phyloP scores from a whole-genome alignment of 176 grass and related monocot genomes.

The Phoenix roebelenii region DNA sequence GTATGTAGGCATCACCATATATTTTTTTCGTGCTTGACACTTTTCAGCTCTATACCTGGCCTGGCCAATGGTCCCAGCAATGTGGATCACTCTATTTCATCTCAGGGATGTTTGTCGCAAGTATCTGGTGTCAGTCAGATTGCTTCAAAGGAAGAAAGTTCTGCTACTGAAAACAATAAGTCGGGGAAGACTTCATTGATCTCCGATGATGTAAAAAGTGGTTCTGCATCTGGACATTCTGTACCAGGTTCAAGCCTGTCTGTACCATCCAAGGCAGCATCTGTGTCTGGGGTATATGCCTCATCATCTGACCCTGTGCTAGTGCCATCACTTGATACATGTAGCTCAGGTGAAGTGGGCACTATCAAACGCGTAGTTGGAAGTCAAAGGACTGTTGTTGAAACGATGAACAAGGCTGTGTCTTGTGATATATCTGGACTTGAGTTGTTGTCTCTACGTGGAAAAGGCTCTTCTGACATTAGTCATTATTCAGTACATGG shows the following conservation, averaged over 20 bases:
- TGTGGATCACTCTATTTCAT: neutral
- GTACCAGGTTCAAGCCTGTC: constrained; percentile 1
- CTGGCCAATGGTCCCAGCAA: constrained; percentile 33
- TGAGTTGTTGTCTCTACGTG: constrained; percentile 1
- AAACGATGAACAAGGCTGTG: neutral
- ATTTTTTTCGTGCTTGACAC: neutral
- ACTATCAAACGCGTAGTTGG: neutral
- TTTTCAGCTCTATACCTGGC: constrained; percentile 35
- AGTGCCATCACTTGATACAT: constrained; percentile 8
- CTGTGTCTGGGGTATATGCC: constrained; percentile 2
- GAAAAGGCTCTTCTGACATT: neutral
- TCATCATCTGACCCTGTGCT: constrained; percentile 9
- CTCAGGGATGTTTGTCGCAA: neutral
- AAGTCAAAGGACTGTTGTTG: constrained; percentile 1
- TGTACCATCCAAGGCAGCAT: neutral
- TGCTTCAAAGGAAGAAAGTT: constrained; percentile 20
- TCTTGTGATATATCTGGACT: constrained; percentile 3
- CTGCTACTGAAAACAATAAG: constrained; percentile 13
- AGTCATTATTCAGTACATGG: neutral
- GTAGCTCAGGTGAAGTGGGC: neutral
- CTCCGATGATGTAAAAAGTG: constrained; percentile 10
- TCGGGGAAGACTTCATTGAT: constrained; percentile 11
- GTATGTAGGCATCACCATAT: too few species aligned
- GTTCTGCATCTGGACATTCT: constrained; percentile 14
- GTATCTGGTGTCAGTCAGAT: constrained; percentile 13